Conservation (phyloP, 2,329 filamentous ascomycete genomes). For the Ceratocystis eucalypticola region DNA sequence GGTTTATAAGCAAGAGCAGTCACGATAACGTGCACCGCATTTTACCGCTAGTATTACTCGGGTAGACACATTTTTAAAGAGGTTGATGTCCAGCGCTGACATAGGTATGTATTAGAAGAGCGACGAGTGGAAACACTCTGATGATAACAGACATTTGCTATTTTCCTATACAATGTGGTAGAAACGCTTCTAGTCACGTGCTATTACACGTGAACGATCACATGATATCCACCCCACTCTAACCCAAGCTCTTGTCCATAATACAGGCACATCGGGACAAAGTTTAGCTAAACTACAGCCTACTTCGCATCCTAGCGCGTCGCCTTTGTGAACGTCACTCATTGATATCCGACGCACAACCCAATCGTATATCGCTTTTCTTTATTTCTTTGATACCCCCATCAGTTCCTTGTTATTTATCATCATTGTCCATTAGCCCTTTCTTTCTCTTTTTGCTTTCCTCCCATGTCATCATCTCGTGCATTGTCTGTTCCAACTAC, state of each 20-base stretch:
- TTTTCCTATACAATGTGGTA: too few species aligned
- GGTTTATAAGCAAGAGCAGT: too few species aligned
- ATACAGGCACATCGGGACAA: not conserved
- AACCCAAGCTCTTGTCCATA: not conserved
- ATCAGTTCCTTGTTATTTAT: not conserved
- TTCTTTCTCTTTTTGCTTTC: not conserved
- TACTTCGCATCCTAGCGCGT: not conserved
- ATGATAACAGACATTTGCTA: too few species aligned
- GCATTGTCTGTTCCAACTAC: conserved; percentile 53
- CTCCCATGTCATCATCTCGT: not conserved
- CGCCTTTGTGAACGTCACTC: not conserved
- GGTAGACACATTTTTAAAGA: too few species aligned
- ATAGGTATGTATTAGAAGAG: too few species aligned
- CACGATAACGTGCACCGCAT: too few species aligned
- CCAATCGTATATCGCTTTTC: not conserved
- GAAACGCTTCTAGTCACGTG: not conserved
- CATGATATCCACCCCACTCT: not conserved
- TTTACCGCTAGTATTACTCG: too few species aligned
- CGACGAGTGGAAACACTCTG: too few species aligned
- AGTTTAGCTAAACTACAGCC: not conserved
- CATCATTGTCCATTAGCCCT: not conserved
- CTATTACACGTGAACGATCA: not conserved
- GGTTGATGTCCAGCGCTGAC: too few species aligned
- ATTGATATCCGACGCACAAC: not conserved
- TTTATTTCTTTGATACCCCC: not conserved